Conservation (phyloP, 73 alveolate species). For the Paramecium bursaria region DNA sequence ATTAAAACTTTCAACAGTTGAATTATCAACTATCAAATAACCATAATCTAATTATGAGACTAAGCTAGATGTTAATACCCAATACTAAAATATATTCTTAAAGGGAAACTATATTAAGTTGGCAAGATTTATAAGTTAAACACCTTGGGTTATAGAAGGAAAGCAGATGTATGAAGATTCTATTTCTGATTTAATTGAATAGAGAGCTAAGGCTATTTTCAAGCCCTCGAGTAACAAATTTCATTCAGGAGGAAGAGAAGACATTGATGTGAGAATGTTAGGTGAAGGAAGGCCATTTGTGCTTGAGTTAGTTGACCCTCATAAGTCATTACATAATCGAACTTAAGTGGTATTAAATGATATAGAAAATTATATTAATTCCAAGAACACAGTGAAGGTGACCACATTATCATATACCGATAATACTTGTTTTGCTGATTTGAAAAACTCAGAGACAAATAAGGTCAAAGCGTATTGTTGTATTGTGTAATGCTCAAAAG, state of each 20-base stretch:
- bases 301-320: constrained; percentile 89
- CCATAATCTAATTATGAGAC: constrained; percentile 22
- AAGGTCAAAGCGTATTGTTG: constrained; percentile 92
- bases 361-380: constrained; percentile 46
- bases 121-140: constrained; percentile 91
- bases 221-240: constrained; percentile 63
- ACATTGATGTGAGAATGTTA: constrained; percentile 97
- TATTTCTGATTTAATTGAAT: constrained; percentile 70
- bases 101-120: constrained; percentile 91
- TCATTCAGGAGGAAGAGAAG: constrained; percentile 97
- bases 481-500: constrained; percentile 85
- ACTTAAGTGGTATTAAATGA: constrained; percentile 6
- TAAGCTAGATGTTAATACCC: constrained; percentile 65
- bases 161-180: constrained; percentile 60
- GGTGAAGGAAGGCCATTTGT: constrained; percentile 97
- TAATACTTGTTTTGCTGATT: constrained; percentile 83
- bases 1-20: not conserved
- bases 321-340: constrained; percentile 61
- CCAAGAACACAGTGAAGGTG: constrained; percentile 69
- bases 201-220: constrained; percentile 57
- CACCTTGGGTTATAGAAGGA: constrained; percentile 95
- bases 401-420: constrained; percentile 78
- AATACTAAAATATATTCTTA: constrained; percentile 77
- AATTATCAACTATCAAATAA: constrained; percentile 24
- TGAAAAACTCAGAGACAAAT: constrained; percentile 89